Base-by-base conservation (phyloP, 352 stramenopile species). In the Thraustochytrium striatum region DNA sequence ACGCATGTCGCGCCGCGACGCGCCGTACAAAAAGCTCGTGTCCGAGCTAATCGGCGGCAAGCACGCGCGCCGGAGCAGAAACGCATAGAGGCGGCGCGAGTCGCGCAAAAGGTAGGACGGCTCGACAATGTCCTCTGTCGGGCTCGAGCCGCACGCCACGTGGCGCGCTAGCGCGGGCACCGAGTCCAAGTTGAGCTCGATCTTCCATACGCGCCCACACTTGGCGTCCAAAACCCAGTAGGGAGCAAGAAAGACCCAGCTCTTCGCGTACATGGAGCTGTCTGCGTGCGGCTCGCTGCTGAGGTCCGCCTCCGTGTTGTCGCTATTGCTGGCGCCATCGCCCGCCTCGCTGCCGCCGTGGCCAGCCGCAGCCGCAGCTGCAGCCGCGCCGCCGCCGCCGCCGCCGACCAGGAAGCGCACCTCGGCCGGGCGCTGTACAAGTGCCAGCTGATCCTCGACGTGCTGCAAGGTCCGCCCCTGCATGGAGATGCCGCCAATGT, bases 221-320 rank as follows among this genome's bases (percentile, higher is more conserved):
- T 75, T 75, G 41, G 65, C 43, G 36, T 75, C 65, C 8, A 75
- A n/a, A 8, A 75, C 30, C 65, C 65, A 75, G 11, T 75, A 32
- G 41, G 65, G 65, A 3, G 44, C 65, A 0, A 75, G 50, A 39
- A 75, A 75, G 8, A 75, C 65, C 65, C 65, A 75, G 35, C 44
- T 62, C 3, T 30, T 35, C 28, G 30, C 44, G 39, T 75, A 75
- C 1, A 75, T 43, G 11, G 58, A 25, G 0, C 5, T 47, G 39
- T 47, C 5, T 47, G 39, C 39, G 39, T 13, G 39, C 39, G 13
- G 5, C 5, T 47, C 39, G 39, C 13, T n/a, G n/a, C n/a, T n/a
- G n/a, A n/a, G n/a, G n/a, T n/a, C n/a, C 39, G 13, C 39, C 39
- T 5, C 39, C 39, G 39, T 47, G 5, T 13, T 5, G 39, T 47